Conservation (phyloP, 345 rosid genomes). For the Acer yangbiense region DNA sequence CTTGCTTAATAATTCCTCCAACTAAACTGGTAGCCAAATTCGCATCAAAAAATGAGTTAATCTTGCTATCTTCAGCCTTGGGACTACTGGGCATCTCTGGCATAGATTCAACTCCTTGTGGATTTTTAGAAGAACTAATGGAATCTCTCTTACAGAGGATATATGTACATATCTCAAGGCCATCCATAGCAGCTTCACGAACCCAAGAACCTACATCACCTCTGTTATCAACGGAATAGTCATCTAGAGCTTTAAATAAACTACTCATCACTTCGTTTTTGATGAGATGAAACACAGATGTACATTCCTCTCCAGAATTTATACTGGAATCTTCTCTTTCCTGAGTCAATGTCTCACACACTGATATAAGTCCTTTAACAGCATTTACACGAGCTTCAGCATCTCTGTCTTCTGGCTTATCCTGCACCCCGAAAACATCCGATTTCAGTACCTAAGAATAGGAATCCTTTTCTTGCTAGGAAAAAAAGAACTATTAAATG, state of each 20-base stretch:
- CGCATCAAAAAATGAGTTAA: conserved; percentile 49
- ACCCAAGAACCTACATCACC: conserved; percentile 99
- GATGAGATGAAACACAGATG: conserved; percentile 59
- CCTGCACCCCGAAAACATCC: conserved; percentile 46
- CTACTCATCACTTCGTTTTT: conserved; percentile 80
- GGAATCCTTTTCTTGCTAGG: background rate
- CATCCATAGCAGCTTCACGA: conserved; percentile 95
- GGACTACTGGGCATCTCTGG: conserved; percentile 26
- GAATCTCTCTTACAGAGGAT: conserved; percentile 60
- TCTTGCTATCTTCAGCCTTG: conserved; percentile 27
- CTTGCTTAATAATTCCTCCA: conserved; percentile 77
- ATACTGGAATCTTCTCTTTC: conserved; percentile 31
- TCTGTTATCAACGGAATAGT: conserved; percentile 92
- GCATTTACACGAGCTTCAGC: conserved; percentile 96
- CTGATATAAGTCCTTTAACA: conserved; percentile 82
- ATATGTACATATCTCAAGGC: conserved; percentile 79
- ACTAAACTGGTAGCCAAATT: conserved; percentile 62
- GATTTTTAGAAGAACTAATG: conserved; percentile 17
- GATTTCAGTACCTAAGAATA: background rate
- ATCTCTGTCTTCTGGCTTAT: conserved; percentile 87
- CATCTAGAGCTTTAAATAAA: conserved; percentile 83
- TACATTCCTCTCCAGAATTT: conserved; percentile 37
- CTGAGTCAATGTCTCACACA: conserved; percentile 76
- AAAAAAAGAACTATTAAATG: conserved; percentile 13
- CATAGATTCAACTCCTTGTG: conserved; percentile 24